Conservation (phyloP, 2,329 filamentous ascomycete genomes). For the Parafenestella ontariensis region DNA sequence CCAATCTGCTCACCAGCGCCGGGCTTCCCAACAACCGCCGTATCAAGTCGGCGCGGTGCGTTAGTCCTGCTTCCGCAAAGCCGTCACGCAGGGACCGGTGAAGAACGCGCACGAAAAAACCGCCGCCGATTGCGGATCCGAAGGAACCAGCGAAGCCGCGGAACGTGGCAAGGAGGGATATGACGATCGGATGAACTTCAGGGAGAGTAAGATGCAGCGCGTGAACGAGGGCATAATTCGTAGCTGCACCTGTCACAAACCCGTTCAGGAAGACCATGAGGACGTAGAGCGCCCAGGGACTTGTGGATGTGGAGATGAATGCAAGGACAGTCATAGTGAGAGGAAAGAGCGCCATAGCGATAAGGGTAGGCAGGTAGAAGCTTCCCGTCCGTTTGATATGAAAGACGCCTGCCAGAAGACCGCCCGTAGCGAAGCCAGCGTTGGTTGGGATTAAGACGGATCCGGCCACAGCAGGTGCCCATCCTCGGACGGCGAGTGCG, state of each 20-base stretch:
- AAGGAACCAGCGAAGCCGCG: conserved; percentile 83
- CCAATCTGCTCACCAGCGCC: conserved; percentile 58
- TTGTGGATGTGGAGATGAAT: conserved; percentile 60
- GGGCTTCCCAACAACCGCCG: conserved; percentile 66
- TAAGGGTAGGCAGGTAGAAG: conserved; percentile 71
- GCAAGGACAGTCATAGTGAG: conserved; percentile 65
- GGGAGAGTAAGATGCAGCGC: conserved; percentile 73
- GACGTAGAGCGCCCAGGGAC: conserved; percentile 63
- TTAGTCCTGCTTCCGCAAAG: conserved; percentile 58
- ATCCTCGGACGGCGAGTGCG: conserved; percentile 76
- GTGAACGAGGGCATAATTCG: conserved; percentile 85
- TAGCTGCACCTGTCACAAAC: conserved; percentile 71
- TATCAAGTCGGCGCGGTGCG: conserved; percentile 55
- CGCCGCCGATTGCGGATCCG: conserved; percentile 79
- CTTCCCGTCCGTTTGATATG: conserved; percentile 76
- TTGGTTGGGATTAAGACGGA: conserved; percentile 83
- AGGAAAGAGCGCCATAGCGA: conserved; percentile 69
- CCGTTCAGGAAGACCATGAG: conserved; percentile 72
- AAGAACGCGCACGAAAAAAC: conserved; percentile 72
- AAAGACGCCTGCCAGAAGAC: conserved; percentile 74
- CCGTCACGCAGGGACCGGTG: conserved; percentile 62
- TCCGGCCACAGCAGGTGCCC: conserved; percentile 73
- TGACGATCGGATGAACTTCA: conserved; percentile 75
- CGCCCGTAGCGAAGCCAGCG: conserved; percentile 76
- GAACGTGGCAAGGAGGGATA: conserved; percentile 78